Percentiles rank a stretch among this genome's conserved stretches.
Conservation (phyloP, 441 rosid genomes). For the Populus trichocarpa region DNA sequence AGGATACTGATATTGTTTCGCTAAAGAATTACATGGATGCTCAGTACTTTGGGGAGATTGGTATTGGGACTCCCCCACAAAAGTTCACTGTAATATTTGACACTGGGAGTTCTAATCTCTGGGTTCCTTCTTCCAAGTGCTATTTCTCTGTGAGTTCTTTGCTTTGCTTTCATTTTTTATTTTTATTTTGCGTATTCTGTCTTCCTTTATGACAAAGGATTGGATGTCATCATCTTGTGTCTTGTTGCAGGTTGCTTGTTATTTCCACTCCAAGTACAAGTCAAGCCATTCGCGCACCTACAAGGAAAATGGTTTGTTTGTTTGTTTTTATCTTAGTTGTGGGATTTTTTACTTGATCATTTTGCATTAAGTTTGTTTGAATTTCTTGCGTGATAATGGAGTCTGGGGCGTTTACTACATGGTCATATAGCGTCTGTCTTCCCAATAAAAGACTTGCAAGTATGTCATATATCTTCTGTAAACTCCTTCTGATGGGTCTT, state of each 20-base stretch:
- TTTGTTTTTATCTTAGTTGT: neutral
- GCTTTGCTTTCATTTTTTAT: neutral
- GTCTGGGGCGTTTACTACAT: neutral
- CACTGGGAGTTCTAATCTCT: conserved; percentile 84
- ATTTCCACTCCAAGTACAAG: conserved; percentile 68
- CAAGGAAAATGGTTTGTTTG: conserved; percentile 55
- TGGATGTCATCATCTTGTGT: conserved; percentile 1
- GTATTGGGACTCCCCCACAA: conserved; percentile 72
- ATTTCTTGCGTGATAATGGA: neutral
- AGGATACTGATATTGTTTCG: conserved; percentile 54
- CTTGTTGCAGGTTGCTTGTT: conserved; percentile 60
- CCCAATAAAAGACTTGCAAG: neutral
- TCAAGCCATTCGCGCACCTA: conserved; percentile 60
- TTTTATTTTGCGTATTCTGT: neutral
- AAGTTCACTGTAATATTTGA: conserved; percentile 85
- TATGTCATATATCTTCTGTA: neutral
- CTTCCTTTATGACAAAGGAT: neutral
- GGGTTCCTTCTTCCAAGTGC: conserved; percentile 87
- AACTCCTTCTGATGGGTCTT: neutral
- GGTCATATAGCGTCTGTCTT: neutral
- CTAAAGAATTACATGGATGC: conserved; percentile 81
- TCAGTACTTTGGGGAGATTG: conserved; percentile 85
- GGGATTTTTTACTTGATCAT: neutral
- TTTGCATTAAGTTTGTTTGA: neutral
- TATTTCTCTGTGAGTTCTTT: conserved; percentile 62